Evolutionary conservation across 306 rosid species (phyloP).

Genomic region (Phaseolus lunatus): DNA sequence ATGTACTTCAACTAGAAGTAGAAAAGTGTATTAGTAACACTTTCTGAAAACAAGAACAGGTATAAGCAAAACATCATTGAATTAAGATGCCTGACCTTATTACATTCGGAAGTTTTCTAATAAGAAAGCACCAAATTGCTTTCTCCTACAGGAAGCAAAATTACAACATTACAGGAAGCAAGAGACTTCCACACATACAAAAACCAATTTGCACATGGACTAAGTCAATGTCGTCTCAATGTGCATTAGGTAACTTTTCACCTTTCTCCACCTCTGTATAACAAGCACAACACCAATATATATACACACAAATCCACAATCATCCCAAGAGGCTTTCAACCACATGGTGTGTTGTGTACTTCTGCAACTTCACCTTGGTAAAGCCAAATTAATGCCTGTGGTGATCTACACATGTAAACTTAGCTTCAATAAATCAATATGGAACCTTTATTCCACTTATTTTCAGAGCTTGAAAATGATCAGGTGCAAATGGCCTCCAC

Average conservation of each 20-base stretch:
- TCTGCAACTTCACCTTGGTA: conserved; percentile 90
- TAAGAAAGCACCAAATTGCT: conserved; percentile 45
- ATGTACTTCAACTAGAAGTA: background rate
- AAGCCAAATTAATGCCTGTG: conserved; percentile 61
- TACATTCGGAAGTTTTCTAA: conserved; percentile 46
- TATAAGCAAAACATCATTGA: conserved; percentile 16
- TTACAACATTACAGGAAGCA: conserved; percentile 58
- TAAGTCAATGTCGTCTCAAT: conserved; percentile 61
- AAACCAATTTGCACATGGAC: conserved; percentile 73
- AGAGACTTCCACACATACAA: conserved; percentile 58
- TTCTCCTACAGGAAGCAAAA: conserved; percentile 40
- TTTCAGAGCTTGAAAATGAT: conserved; percentile 49
- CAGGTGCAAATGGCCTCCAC: conserved; percentile 93
- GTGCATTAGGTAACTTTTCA: conserved; percentile 54
- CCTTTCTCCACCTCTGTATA: conserved; percentile 42
- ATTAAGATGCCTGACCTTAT: conserved; percentile 41
- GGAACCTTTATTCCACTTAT: conserved; percentile 45
- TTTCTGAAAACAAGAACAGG: background rate
- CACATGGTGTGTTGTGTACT: conserved; percentile 79
- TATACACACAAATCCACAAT: conserved; percentile 50
- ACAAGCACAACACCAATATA: conserved; percentile 52
- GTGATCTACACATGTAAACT: conserved; percentile 1
- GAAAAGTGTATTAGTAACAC: background rate
- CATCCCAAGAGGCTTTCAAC: conserved; percentile 63
- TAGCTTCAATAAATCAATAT: conserved; percentile 27